A percentile compares a stretch with the other conserved stretches of the same genome.
Conservation (phyloP, 2,329 filamentous ascomycete genomes). For the Fusarium longipes region DNA sequence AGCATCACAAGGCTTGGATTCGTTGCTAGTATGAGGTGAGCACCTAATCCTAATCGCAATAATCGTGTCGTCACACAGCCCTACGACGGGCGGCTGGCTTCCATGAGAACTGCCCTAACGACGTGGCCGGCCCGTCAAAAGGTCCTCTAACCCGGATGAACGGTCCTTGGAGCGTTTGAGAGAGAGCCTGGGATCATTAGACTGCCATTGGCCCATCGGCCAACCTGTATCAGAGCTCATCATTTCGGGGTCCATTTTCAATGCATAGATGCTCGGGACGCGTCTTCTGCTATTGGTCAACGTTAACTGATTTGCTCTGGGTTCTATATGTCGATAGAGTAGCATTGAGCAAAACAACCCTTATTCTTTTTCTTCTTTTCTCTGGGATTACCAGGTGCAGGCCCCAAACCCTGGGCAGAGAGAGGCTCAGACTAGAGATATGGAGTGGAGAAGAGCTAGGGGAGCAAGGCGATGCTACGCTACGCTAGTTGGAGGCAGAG, state of each 20-base stretch:
- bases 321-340: slow-evolving; percentile 2
- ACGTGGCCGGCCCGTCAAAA: slow-evolving; percentile 41
- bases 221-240: slow-evolving; percentile 18
- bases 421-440: neutral
- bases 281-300: slow-evolving; percentile 8
- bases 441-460: slow-evolving; percentile 13
- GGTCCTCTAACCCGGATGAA: slow-evolving; percentile 33
- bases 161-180: slow-evolving; percentile 34
- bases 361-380: slow-evolving; percentile 13
- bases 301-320: slow-evolving; percentile 18
- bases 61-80: slow-evolving; percentile 48
- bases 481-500: slow-evolving; percentile 13
- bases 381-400: slow-evolving; percentile 17
- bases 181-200: slow-evolving; percentile 33
- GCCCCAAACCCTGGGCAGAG: neutral
- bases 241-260: slow-evolving; percentile 16
- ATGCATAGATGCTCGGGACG: slow-evolving; percentile 6
- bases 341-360: slow-evolving; percentile 21
- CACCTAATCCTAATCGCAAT: slow-evolving; percentile 1
- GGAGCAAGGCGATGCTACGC: slow-evolving; percentile 30
- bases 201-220: slow-evolving; percentile 28
- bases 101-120: slow-evolving; percentile 24
- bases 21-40: neutral
- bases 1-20: slow-evolving; percentile 12
- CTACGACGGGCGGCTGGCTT: slow-evolving; percentile 43